Conservation (phyloP, 768 basidiomycete genomes). For the Sporobolomyces roseus region DNA sequence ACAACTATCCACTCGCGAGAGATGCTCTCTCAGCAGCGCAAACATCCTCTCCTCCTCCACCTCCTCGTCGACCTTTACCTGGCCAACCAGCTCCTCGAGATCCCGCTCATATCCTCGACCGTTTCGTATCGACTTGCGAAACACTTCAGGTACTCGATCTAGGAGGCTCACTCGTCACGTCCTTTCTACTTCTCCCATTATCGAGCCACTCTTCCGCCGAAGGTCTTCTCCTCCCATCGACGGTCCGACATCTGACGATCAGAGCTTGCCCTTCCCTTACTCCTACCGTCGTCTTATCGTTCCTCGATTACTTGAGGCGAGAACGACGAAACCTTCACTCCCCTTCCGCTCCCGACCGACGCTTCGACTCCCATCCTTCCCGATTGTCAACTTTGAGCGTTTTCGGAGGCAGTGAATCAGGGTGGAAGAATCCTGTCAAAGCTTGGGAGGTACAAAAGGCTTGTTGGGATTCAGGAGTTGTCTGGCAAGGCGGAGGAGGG, state of each 20-base stretch:
- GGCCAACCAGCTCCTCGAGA: not conserved
- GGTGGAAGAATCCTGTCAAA: conserved; percentile 8
- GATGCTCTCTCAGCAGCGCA: not conserved
- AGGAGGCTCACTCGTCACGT: conserved; percentile 22
- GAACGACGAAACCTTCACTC: not conserved
- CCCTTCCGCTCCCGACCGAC: not conserved
- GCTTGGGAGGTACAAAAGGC: not conserved
- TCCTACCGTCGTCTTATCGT: not conserved
- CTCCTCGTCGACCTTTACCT: not conserved
- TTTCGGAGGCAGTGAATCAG: conserved; percentile 18
- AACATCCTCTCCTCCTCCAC: not conserved
- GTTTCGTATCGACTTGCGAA: conserved; percentile 2
- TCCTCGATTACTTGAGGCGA: not conserved
- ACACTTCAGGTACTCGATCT: conserved; percentile 8
- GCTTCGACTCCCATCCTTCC: not conserved
- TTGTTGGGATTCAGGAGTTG: conserved; percentile 16
- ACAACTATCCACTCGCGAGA: conserved; percentile 13
- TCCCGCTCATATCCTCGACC: conserved; percentile 17
- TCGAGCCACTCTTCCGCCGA: too few relatives aligned
- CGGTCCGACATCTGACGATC: conserved; percentile 2
- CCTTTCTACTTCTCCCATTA: conserved; percentile 9
- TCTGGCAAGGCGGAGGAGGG: not conserved
- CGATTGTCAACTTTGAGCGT: not conserved
- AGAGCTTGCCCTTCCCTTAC: not conserved
- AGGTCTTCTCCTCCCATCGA: not conserved